Percentiles rank a stretch among this genome's conserved stretches.
phyloP scores from a whole-genome alignment of 495 filamentous ascomycete species.

The Glutinoglossum americanum region DNA sequence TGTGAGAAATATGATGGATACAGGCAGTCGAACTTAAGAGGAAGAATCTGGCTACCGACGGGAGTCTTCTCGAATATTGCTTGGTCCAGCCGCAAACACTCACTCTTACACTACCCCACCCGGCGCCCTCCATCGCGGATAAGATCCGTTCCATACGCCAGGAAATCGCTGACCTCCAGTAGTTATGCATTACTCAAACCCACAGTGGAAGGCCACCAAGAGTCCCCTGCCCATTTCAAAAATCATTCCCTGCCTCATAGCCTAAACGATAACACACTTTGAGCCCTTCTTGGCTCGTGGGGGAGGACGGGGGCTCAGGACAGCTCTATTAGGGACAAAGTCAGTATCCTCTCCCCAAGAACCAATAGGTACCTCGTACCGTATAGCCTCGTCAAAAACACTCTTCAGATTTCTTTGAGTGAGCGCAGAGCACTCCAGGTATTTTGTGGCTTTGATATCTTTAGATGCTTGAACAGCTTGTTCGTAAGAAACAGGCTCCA shows the following conservation, averaged over 20 bases:
- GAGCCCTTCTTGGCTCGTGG: slow-evolving; percentile 36
- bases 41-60: neutral
- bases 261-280: slow-evolving; percentile 62
- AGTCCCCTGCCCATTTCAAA: slow-evolving; percentile 14
- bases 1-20: neutral
- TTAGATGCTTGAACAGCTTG: slow-evolving; percentile 67
- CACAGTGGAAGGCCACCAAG: slow-evolving; percentile 3
- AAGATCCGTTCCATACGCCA: neutral
- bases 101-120: neutral
- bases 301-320: slow-evolving; percentile 54
- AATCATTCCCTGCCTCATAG: neutral
- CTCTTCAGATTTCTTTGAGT: slow-evolving; percentile 93
- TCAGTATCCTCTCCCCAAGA: slow-evolving; percentile 8
- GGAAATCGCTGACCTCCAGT: neutral
- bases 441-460: slow-evolving; percentile 85
- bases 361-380: slow-evolving; percentile 28
- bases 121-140: neutral
- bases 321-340: slow-evolving; percentile 33
- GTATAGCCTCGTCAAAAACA: slow-evolving; percentile 93
- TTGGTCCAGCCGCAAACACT: neutral
- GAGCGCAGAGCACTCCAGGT: slow-evolving; percentile 93
- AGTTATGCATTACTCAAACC: neutral
- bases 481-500: slow-evolving; percentile 82
- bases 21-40: neutral
- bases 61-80: neutral